Evolutionary conservation across 106 monocot species (phyloP).

Genomic region (Dioscorea dumetorum): DNA sequence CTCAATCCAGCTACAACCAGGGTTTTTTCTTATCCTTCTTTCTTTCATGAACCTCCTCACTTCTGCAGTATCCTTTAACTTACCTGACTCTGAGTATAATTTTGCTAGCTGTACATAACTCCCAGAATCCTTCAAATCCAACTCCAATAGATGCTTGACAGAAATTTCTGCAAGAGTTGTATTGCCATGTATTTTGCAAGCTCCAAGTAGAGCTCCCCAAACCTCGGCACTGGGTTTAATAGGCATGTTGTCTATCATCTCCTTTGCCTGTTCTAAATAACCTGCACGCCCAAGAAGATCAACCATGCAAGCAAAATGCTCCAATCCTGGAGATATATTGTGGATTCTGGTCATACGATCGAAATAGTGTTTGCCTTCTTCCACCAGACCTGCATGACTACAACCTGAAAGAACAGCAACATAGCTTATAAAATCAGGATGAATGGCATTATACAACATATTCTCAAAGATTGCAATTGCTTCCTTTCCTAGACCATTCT

Average conservation of each 20-base stretch:
- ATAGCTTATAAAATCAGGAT: slow-evolving; percentile 80
- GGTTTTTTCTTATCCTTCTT: slow-evolving; percentile 69
- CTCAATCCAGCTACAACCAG: slow-evolving; percentile 91
- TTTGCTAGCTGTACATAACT: slow-evolving; percentile 70
- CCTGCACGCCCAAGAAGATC: slow-evolving; percentile 86
- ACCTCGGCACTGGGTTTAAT: slow-evolving; percentile 52
- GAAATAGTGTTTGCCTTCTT: slow-evolving; percentile 71
- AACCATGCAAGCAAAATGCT: slow-evolving; percentile 92
- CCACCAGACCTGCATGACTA: slow-evolving; percentile 78
- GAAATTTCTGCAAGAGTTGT: slow-evolving; percentile 59
- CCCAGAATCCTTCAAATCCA: slow-evolving; percentile 73
- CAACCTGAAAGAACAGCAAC: slow-evolving; percentile 80
- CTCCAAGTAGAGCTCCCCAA: slow-evolving; percentile 85
- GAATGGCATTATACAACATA: slow-evolving; percentile 39
- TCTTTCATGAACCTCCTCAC: slow-evolving; percentile 84
- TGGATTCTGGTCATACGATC: slow-evolving; percentile 49
- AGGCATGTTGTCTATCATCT: slow-evolving; percentile 62
- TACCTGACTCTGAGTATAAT: slow-evolving; percentile 64
- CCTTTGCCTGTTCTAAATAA: slow-evolving; percentile 56
- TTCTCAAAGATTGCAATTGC: slow-evolving; percentile 58
- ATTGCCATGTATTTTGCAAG: slow-evolving; percentile 68
- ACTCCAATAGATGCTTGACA: slow-evolving; percentile 39
- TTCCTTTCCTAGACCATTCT: slow-evolving; percentile 73
- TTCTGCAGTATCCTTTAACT: slow-evolving; percentile 41
- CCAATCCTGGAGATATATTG: slow-evolving; percentile 44